Evolutionary conservation across 2,329 filamentous ascomycete species (phyloP).

Genomic region (Stachybotrys elegans): DNA sequence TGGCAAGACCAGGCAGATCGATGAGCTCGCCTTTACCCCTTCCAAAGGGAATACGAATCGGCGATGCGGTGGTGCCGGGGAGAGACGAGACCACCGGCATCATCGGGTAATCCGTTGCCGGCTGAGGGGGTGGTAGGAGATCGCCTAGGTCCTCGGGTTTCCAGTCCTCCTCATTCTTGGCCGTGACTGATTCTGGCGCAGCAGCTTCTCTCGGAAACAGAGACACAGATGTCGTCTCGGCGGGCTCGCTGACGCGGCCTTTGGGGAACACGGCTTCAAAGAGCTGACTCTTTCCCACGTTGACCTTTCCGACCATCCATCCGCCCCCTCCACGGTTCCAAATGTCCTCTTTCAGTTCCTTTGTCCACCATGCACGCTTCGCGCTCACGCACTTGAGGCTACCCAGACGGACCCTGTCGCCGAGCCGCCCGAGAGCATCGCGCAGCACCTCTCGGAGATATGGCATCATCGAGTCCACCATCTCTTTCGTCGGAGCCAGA

Average conservation of each 20-base stretch:
- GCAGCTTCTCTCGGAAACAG: constrained; percentile 11
- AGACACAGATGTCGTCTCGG: constrained; percentile 9
- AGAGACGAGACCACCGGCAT: constrained; percentile 85
- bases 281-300: constrained; percentile 92
- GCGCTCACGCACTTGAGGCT: constrained; percentile 86
- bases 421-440: constrained; percentile 64
- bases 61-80: constrained; percentile 90
- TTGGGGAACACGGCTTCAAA: constrained; percentile 86
- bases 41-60: constrained; percentile 88
- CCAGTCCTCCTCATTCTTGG: constrained; percentile 10
- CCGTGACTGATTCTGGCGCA: constrained; percentile 19
- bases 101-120: constrained; percentile 69
- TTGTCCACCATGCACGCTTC: constrained; percentile 86
- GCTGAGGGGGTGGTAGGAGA: constrained; percentile 71
- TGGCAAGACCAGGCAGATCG: constrained; percentile 80
- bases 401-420: constrained; percentile 71
- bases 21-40: constrained; percentile 84
- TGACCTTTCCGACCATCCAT: constrained; percentile 98
- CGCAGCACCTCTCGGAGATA: constrained; percentile 75
- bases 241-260: constrained; percentile 44
- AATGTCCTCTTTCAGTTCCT: constrained; percentile 78
- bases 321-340: constrained; percentile 77
- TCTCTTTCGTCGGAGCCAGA: constrained; percentile 74
- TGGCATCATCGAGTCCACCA: constrained; percentile 82
- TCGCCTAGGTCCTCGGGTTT: constrained; percentile 35